These are phyloP conservation scores for Ramalina intermedia DNA, from an alignment of 495 filamentous ascomycete species.

Conservation along the genomic window DNA sequence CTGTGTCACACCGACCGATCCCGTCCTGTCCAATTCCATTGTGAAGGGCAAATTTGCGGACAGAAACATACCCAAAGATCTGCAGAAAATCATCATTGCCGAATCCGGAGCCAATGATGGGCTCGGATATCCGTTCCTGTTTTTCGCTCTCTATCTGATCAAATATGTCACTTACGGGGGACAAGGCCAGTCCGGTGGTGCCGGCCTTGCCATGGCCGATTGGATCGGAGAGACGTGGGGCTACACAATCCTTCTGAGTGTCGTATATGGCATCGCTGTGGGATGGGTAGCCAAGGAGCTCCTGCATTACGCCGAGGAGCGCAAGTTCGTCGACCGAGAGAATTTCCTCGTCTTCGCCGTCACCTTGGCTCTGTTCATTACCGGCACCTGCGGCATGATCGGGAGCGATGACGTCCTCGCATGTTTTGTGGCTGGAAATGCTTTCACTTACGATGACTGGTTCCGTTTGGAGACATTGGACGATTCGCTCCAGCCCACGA, in stretches of 20 bases:
- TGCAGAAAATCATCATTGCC: slow-evolving; percentile 79
- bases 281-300: slow-evolving; percentile 72
- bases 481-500: slow-evolving; percentile 80
- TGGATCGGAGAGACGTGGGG: slow-evolving; percentile 86
- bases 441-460: slow-evolving; percentile 88
- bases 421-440: slow-evolving; percentile 87
- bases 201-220: slow-evolving; percentile 49
- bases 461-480: slow-evolving; percentile 77
- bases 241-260: slow-evolving; percentile 68
- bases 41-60: slow-evolving; percentile 92
- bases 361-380: slow-evolving; percentile 56
- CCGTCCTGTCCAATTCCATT: slow-evolving; percentile 75
- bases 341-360: slow-evolving; percentile 85
- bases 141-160: slow-evolving; percentile 69
- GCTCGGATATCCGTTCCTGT: slow-evolving; percentile 85
- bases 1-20: slow-evolving; percentile 86
- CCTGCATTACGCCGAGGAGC: slow-evolving; percentile 72
- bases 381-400: slow-evolving; percentile 76
- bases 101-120: slow-evolving; percentile 90
- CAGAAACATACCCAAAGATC: slow-evolving; percentile 64
- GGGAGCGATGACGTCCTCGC: slow-evolving; percentile 87
- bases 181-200: slow-evolving; percentile 44
- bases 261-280: slow-evolving; percentile 60
- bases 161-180: slow-evolving; percentile 47
- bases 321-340: slow-evolving; percentile 73